Base-by-base conservation (phyloP, 2,329 filamentous ascomycete species). In the Neoascochyta sp. region DNA sequence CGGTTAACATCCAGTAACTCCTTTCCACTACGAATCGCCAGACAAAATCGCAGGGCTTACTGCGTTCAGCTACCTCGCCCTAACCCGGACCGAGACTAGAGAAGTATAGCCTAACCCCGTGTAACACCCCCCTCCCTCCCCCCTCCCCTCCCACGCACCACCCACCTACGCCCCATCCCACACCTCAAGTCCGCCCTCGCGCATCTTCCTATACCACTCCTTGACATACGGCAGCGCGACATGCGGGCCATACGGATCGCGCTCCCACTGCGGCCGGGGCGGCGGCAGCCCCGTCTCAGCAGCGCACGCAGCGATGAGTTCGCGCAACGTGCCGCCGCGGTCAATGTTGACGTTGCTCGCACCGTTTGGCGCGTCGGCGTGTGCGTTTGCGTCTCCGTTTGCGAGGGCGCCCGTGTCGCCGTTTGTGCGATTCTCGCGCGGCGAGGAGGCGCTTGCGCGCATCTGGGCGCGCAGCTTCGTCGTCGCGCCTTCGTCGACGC, bases 201-300 rank as follows among this genome's bases (percentile, higher is more conserved):
- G 43, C 60, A 65, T 65, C 30, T 30, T 57, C 41, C 53, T 43
- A 41, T 66, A 70, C 68, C 69, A 71, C 0, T 58, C 38, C 41
- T 59, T 55, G 21, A 71, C 66, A 50, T 71, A 73, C 12, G 54
- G 44, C 24, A 69, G 25, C 8, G 54, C 54, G 9, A 60, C 55
- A 52, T 73, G 69, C 10, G 69, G 67, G 0, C 68, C 69, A 50
- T 71, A 71, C 0, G 63, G 53, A 20, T 66, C 54, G 12, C 55
- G 52, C 22, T 64, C 59, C 68, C 69, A 73, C 40, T 68, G 68
- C 13, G 65, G 62, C 9, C 34, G 47, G 3, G 69, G 69, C 1
- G 68, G 41, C 23, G 52, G 41, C 20, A 71, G 39, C 0, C 68
- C 69, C 0, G 68, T 73, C 36, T 73, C 67, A 23, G 56, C 36